Base-by-base conservation (phyloP, 805 yeast species). In the Candida nitratophila region DNA sequence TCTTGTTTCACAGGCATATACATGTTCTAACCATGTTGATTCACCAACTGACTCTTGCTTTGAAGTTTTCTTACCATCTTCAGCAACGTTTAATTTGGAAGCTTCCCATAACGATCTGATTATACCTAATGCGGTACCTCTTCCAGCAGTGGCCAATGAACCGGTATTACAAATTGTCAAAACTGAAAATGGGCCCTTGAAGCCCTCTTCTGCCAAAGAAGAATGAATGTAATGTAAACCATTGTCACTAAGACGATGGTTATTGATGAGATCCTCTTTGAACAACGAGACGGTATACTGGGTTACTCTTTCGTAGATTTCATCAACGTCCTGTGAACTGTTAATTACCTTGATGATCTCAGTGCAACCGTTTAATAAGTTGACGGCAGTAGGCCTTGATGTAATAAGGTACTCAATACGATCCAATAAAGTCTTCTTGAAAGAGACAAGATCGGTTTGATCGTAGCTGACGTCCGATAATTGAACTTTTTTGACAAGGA, bases 121-220 rank as follows among this genome's bases (percentile, higher is more conserved):
- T 21, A 93, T 86, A 14, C 99, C 98, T 27, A 91, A 71, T 0
- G 98, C 98, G 5, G 99, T 91, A 27, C 99, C 99, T 60, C 89
- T 91, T 2, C 98, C 98, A 4, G 98, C 87, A 1, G 99, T 91
- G 1, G 99, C 99, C 47, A 91, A 70, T 0, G 97, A 87, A 0
- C 99, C 99, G 1, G 99, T 91, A 65, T 91, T 91, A 65, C 99
- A 91, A 45, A 93, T 86, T 1, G 98, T 91, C 59, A 93, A 65
- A 3, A 88, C 90, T 1, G 95, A 77, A 58, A 89, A 81, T 4
- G 83, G 82, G 12, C 84, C 87, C 17, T 62, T 57, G 53, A 76
- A 80, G 4, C 69, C 65, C 48, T 80, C 76, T 16, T 62, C 50
- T 17, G 59, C 53, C 50, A 83, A 65, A 22, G 64, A 59, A 1